Conservation (phyloP, 2,329 filamentous ascomycete species). For the Colletotrichum filicis region DNA sequence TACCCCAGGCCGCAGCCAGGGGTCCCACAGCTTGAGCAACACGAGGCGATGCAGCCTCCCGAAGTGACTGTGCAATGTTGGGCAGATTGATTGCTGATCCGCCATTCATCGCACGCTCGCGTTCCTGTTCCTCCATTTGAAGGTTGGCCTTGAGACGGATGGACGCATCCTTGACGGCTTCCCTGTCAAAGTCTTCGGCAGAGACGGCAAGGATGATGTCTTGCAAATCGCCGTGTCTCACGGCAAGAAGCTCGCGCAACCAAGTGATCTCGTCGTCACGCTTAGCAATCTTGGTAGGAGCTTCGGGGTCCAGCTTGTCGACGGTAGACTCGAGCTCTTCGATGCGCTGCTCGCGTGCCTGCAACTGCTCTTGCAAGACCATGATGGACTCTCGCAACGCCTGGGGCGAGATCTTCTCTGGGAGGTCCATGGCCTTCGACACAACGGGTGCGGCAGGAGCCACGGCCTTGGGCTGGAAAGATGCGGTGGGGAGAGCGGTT, state of each 20-base stretch:
- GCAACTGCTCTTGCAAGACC: conserved; percentile 95
- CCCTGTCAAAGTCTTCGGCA: conserved; percentile 78
- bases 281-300: conserved; percentile 85
- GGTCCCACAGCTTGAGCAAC: conserved; percentile 85
- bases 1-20: conserved; percentile 92
- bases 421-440: conserved; percentile 60
- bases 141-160: conserved; percentile 94
- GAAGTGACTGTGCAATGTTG: conserved; percentile 80
- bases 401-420: conserved; percentile 92
- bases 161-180: conserved; percentile 86
- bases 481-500: conserved; percentile 41
- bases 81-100: conserved; percentile 75
- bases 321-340: conserved; percentile 85
- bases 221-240: conserved; percentile 89
- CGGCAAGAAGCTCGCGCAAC: conserved; percentile 91
- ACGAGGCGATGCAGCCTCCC: conserved; percentile 81
- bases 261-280: conserved; percentile 94
- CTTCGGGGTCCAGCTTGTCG: conserved; percentile 77
- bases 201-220: conserved; percentile 88
- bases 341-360: conserved; percentile 90
- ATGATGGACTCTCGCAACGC: conserved; percentile 95
- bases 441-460: conserved; percentile 55
- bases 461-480: conserved; percentile 45
- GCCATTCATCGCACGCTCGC: conserved; percentile 83
- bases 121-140: conserved; percentile 98